phyloP scores from a whole-genome alignment of 495 filamentous ascomycete genomes.

The Penicillium riverlandense region DNA sequence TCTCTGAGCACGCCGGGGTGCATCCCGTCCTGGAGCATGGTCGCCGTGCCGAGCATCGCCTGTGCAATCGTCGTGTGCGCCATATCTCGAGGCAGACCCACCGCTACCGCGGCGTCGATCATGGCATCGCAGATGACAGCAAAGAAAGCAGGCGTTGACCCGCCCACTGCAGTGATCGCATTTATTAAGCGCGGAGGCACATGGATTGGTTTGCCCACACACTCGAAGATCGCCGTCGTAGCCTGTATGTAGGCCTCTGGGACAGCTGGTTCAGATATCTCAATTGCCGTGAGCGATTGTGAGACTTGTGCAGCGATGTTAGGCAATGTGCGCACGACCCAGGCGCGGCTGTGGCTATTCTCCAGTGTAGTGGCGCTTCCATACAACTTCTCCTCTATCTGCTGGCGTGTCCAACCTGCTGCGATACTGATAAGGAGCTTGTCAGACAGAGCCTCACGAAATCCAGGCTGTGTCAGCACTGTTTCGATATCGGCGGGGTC shows the following conservation, averaged over 20 bases:
- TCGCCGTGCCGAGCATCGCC: slow-evolving; percentile 31
- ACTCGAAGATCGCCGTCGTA: slow-evolving; percentile 28
- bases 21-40: slow-evolving; percentile 30
- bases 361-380: slow-evolving; percentile 8
- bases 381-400: slow-evolving; percentile 23
- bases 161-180: slow-evolving; percentile 29
- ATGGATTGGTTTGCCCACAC: slow-evolving; percentile 27
- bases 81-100: slow-evolving; percentile 32
- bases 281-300: slow-evolving; percentile 31
- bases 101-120: slow-evolving; percentile 37
- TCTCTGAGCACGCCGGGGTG: slow-evolving; percentile 32
- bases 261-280: slow-evolving; percentile 18
- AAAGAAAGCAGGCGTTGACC: slow-evolving; percentile 37
- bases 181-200: slow-evolving; percentile 29
- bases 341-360: slow-evolving; percentile 10
- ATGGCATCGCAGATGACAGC: slow-evolving; percentile 36
- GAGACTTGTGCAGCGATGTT: slow-evolving; percentile 33
- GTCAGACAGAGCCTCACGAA: slow-evolving; percentile 13
- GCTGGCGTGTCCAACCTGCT: slow-evolving; percentile 30
- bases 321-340: slow-evolving; percentile 30
- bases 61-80: slow-evolving; percentile 34
- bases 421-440: slow-evolving; percentile 38
- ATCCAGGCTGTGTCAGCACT: slow-evolving; percentile 14
- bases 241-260: slow-evolving; percentile 16
- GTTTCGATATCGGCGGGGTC: slow-evolving; percentile 24